Evolutionary conservation across 139 green algal species (phyloP).

Genomic region (Desmodesmus armatus): DNA sequence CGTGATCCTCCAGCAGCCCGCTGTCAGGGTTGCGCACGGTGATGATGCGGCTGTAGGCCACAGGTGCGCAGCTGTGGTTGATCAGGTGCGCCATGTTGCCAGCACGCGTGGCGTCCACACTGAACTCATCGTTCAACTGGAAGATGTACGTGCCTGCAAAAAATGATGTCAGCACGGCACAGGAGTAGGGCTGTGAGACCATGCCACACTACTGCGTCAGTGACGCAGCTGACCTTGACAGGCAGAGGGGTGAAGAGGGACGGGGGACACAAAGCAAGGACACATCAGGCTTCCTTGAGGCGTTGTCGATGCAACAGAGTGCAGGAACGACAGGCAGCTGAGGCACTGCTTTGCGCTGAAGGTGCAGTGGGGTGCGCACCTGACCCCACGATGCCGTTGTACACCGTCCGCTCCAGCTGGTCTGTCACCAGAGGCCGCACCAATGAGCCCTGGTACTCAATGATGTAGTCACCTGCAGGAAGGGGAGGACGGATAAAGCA

Average conservation of each 20-base stretch:
- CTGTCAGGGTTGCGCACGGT: conserved; percentile 46
- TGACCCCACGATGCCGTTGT: conserved; percentile 85
- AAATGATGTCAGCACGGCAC: no score
- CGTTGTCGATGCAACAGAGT: not conserved
- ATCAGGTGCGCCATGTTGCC: conserved; percentile 85
- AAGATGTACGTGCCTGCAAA: conserved; percentile 89
- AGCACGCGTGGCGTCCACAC: conserved; percentile 77
- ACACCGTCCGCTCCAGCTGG: conserved; percentile 60
- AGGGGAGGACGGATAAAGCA: not conserved
- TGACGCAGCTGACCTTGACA: not conserved
- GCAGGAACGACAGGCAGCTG: not conserved
- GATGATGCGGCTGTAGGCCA: conserved; percentile 80
- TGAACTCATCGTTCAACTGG: conserved; percentile 55
- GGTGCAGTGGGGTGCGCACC: conserved; percentile 45
- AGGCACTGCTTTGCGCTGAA: not conserved
- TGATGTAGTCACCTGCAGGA: conserved; percentile 62
- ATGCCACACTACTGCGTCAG: no score
- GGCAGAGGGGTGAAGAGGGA: no score
- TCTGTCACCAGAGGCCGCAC: conserved; percentile 63
- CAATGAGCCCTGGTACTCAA: conserved; percentile 69
- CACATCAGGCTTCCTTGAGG: no score
- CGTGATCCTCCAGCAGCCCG: conserved; percentile 61
- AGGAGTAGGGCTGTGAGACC: no score
- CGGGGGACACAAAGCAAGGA: no score
- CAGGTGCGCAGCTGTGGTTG: conserved; percentile 93